phyloP scores from a whole-genome alignment of 192 early-diverging fungal genomes.

The Diversispora eburnea region DNA sequence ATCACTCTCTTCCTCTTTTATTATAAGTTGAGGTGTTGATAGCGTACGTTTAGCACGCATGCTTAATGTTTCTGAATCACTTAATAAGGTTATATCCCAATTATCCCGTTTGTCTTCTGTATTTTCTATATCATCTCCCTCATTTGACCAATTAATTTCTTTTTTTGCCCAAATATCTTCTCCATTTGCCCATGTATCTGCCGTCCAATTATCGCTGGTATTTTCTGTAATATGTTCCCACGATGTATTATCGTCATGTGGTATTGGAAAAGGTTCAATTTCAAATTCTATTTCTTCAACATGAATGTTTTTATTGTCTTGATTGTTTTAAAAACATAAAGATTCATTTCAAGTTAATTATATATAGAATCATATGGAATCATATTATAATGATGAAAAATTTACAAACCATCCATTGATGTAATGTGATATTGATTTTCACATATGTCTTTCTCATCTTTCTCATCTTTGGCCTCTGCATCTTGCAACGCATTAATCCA shows the following conservation, averaged over 20 bases:
- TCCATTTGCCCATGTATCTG: not conserved
- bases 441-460: not conserved
- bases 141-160: too few species aligned
- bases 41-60: conserved; percentile 6
- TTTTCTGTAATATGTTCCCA: not conserved
- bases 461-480: not conserved
- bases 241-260: not conserved
- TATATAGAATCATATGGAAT: not conserved
- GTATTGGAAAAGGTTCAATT: not conserved
- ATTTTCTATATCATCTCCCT: too few species aligned
- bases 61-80: conserved; percentile 5
- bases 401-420: not conserved
- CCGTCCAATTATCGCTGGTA: not conserved
- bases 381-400: not conserved
- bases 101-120: not conserved
- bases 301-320: not conserved
- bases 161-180: not conserved
- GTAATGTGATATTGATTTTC: not conserved
- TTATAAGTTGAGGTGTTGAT: not conserved
- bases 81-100: not conserved
- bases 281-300: conserved; percentile 1
- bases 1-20: conserved; percentile 1
- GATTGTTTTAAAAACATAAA: not conserved
- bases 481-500: conserved; percentile 16
- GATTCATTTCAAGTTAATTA: not conserved